Evolutionary conservation across 2,329 filamentous ascomycete species (phyloP).

Genomic region (Ophiocordyceps camponoti-rufipedis): DNA sequence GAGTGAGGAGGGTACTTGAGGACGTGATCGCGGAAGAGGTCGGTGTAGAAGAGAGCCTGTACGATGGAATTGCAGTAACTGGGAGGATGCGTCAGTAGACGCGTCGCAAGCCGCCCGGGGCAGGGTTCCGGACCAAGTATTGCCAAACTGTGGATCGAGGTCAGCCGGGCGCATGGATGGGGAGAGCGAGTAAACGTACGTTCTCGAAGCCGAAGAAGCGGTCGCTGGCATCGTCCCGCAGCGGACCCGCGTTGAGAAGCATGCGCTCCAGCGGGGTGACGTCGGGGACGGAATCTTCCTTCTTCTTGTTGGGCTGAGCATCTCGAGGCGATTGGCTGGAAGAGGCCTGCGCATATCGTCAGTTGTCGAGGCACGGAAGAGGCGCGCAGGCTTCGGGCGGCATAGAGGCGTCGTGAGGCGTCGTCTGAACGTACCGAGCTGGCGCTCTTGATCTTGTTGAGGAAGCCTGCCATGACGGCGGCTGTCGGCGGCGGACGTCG

Average conservation of each 20-base stretch:
- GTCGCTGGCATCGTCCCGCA: conserved; percentile 78
- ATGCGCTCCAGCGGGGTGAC: conserved; percentile 51
- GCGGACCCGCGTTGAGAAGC: conserved; percentile 61
- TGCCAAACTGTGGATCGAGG: conserved; percentile 57
- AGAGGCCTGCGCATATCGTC: conserved; percentile 17
- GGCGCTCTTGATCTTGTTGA: conserved; percentile 39
- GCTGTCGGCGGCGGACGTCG: conserved; percentile 3
- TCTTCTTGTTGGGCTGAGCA: conserved; percentile 28
- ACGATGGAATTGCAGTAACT: conserved; percentile 98
- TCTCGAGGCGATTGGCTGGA: conserved; percentile 25
- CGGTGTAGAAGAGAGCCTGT: conserved; percentile 91
- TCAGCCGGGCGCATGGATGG: conserved; percentile 1
- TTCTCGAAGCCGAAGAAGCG: conserved; percentile 99
- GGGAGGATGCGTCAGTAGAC: conserved; percentile 8
- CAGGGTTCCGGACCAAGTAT: conserved; percentile 61
- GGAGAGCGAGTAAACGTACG: conserved; percentile 35
- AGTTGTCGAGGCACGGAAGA: conserved; percentile 4
- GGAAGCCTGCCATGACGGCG: conserved; percentile 33
- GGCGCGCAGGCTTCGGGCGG: not conserved
- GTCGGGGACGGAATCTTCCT: conserved; percentile 38
- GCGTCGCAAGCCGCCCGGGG: conserved; percentile 1
- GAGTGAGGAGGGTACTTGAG: conserved; percentile 71
- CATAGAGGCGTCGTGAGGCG: not conserved
- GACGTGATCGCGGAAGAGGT: conserved; percentile 82
- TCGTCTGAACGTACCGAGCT: conserved; percentile 28